Evolutionary conservation across 2,329 filamentous ascomycete genomes (phyloP).

Genomic region (Cladosporium velox): DNA sequence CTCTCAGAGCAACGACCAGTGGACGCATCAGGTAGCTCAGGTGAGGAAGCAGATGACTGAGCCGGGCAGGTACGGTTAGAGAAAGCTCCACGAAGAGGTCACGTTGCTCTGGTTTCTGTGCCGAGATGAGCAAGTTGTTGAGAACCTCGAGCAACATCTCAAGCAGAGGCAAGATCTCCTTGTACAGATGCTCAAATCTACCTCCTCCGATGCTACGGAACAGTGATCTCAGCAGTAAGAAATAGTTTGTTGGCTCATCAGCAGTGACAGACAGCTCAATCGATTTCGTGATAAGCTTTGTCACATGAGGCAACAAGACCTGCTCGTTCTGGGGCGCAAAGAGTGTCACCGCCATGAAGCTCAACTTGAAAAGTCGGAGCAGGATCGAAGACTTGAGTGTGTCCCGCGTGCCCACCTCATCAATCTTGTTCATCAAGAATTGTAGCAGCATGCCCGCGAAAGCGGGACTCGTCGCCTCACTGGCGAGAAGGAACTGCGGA

Average conservation of each 20-base stretch:
- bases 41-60: conserved; percentile 94
- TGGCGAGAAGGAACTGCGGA: conserved; percentile 97
- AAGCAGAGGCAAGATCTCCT: conserved; percentile 91
- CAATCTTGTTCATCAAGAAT: conserved; percentile 95
- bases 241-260: conserved; percentile 98
- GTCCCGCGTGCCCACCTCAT: conserved; percentile 89
- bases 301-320: conserved; percentile 91
- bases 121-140: conserved; percentile 89
- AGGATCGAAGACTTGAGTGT: conserved; percentile 91
- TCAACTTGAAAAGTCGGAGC: conserved; percentile 91
- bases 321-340: conserved; percentile 95
- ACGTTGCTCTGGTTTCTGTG: conserved; percentile 83
- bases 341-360: conserved; percentile 98
- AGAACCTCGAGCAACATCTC: conserved; percentile 98
- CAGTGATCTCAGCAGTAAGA: conserved; percentile 84
- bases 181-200: conserved; percentile 96
- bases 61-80: conserved; percentile 87
- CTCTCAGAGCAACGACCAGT: conserved; percentile 89
- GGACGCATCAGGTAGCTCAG: conserved; percentile 96
- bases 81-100: conserved; percentile 97
- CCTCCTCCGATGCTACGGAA: conserved; percentile 97
- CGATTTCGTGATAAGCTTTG: conserved; percentile 95
- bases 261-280: conserved; percentile 95
- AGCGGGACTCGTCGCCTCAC: conserved; percentile 93
- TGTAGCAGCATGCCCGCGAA: conserved; percentile 98